A percentile compares a stretch with the other conserved stretches of the same genome.
These are phyloP conservation scores for Lepraria neglecta DNA, from an alignment of 495 filamentous ascomycete genomes.

Conservation along the genomic window DNA sequence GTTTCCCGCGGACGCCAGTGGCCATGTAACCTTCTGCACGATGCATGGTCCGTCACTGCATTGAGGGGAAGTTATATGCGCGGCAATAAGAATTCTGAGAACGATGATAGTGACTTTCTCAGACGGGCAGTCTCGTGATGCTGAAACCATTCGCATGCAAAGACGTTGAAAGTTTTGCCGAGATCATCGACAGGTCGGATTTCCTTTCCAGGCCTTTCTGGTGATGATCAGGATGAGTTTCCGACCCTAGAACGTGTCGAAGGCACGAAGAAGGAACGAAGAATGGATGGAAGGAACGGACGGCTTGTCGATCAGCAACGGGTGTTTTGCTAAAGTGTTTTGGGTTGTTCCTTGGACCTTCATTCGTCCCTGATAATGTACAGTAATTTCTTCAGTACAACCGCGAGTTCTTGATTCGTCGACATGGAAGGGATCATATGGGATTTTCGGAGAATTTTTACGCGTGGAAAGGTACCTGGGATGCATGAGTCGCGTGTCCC, in stretches of 20 bases:
- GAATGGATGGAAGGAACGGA: background rate
- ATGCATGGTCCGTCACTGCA: slow-evolving; percentile 4
- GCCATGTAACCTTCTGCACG: slow-evolving; percentile 17
- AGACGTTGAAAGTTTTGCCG: background rate
- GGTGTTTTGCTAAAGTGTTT: background rate
- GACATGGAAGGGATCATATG: background rate
- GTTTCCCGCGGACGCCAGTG: slow-evolving; percentile 6
- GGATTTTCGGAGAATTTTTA: background rate
- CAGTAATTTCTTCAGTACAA: background rate
- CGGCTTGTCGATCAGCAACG: background rate
- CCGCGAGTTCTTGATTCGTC: background rate
- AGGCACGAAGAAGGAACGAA: slow-evolving; percentile 6
- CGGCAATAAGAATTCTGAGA: slow-evolving; percentile 7
- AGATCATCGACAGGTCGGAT: background rate
- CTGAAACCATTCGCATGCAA: background rate
- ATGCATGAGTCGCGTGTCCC: background rate
- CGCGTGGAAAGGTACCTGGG: slow-evolving; percentile 7
- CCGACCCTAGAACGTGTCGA: background rate
- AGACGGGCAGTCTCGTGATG: background rate
- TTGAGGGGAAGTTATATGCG: slow-evolving; percentile 14
- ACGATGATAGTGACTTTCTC: background rate
- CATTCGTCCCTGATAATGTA: no score
- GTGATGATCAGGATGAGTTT: background rate
- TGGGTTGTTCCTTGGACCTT: background rate
- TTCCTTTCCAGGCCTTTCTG: background rate